Percentiles rank a stretch among this genome's conserved stretches.
Conservation (phyloP, 495 filamentous ascomycete species). For the Daldinia grandis region DNA sequence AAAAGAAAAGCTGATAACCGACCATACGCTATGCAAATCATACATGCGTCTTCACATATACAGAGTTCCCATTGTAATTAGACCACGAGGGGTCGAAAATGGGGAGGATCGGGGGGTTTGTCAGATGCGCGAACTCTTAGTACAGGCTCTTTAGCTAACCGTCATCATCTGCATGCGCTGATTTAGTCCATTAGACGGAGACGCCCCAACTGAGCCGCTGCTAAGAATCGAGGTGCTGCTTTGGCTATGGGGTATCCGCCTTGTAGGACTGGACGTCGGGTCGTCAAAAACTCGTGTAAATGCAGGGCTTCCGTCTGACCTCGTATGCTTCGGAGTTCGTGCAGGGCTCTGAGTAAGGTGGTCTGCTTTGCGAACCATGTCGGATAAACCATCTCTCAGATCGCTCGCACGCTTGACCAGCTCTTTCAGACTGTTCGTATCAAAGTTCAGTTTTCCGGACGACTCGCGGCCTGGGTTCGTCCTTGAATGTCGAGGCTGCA, state of each 20-base stretch:
- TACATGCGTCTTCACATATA: constrained; percentile 45
- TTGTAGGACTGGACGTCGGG: constrained; percentile 57
- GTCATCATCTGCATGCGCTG: constrained; percentile 75
- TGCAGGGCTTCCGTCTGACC: constrained; percentile 63
- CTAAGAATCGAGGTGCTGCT: constrained; percentile 61
- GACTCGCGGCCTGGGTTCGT: constrained; percentile 53
- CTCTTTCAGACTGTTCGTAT: constrained; percentile 87
- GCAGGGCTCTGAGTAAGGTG: constrained; percentile 70
- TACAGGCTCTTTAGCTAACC: constrained; percentile 56
- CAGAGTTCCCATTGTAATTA: constrained; percentile 37
- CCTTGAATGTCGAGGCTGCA: constrained; percentile 70
- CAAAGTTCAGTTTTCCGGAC: constrained; percentile 85
- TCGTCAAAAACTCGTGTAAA: constrained; percentile 72
- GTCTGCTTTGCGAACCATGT: constrained; percentile 81
- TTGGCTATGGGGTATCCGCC: constrained; percentile 58
- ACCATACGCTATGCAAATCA: constrained; percentile 46
- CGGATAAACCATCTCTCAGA: constrained; percentile 75
- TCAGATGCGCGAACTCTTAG: not conserved
- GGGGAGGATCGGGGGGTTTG: not conserved
- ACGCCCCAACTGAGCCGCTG: constrained; percentile 58
- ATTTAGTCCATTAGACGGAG: constrained; percentile 58
- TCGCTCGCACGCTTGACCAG: constrained; percentile 84
- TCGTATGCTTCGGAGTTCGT: constrained; percentile 55
- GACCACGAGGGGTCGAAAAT: not conserved
- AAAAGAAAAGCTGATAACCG: constrained; percentile 26